phyloP scores from a whole-genome alignment of 768 basidiomycete species.

The Serpula lacrymans region DNA sequence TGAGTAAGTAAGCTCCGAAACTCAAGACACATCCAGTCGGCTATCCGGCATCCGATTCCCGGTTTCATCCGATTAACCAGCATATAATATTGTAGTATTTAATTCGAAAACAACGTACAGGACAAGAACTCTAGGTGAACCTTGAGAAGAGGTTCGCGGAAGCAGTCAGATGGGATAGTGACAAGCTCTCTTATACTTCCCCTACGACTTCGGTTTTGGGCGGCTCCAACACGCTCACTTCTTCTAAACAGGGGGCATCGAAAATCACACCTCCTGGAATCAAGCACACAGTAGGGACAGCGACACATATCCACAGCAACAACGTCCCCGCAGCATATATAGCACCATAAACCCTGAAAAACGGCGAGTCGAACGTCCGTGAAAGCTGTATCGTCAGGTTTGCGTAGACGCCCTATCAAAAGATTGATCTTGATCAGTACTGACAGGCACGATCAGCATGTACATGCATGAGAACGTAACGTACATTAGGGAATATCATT shows the following conservation, averaged over 20 bases:
- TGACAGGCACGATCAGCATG: neutral
- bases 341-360: slow-evolving; percentile 57
- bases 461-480: slow-evolving; percentile 19
- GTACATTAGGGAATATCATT: slow-evolving; percentile 66
- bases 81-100: too few relatives aligned
- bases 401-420: slow-evolving; percentile 57
- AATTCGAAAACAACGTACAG: too few relatives aligned
- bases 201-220: neutral
- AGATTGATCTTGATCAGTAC: slow-evolving; percentile 1
- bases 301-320: slow-evolving; percentile 50
- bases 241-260: slow-evolving; percentile 39
- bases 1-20: too few relatives aligned
- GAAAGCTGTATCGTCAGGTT: slow-evolving; percentile 56
- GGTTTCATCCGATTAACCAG: too few relatives aligned
- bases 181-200: neutral
- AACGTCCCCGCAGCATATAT: slow-evolving; percentile 50
- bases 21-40: too few relatives aligned
- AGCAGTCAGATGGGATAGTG: too few relatives aligned
- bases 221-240: slow-evolving; percentile 9
- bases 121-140: too few relatives aligned
- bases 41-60: too few relatives aligned
- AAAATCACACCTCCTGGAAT: slow-evolving; percentile 38
- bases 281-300: slow-evolving; percentile 36
- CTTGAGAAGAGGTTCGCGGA: too few relatives aligned
- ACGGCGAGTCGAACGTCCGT: slow-evolving; percentile 44